Conservation (phyloP, 805 yeast species). For the Lachancea lanzarotensis region DNA sequence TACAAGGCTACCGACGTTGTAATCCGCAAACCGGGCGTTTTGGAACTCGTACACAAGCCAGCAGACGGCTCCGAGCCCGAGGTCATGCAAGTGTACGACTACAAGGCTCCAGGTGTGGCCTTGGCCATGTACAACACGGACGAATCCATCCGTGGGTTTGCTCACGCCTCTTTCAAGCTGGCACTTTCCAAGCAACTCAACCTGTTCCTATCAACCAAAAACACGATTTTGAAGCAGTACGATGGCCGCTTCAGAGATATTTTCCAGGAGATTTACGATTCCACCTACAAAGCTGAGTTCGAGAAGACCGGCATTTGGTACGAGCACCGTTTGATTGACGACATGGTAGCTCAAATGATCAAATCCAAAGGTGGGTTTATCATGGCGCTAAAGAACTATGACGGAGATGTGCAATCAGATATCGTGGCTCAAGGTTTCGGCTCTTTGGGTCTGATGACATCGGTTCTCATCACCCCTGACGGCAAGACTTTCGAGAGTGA, state of each 20-base stretch:
- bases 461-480: slow-evolving; percentile 76
- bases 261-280: slow-evolving; percentile 59
- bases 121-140: slow-evolving; percentile 81
- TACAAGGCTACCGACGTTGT: slow-evolving; percentile 74
- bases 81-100: slow-evolving; percentile 47
- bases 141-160: slow-evolving; percentile 69
- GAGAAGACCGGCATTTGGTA: slow-evolving; percentile 59
- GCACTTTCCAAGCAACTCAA: slow-evolving; percentile 60
- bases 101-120: slow-evolving; percentile 58
- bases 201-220: slow-evolving; percentile 66
- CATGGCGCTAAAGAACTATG: slow-evolving; percentile 77
- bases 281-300: slow-evolving; percentile 49
- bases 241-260: slow-evolving; percentile 81
- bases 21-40: slow-evolving; percentile 53
- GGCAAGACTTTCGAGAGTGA: slow-evolving; percentile 82
- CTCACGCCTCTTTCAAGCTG: slow-evolving; percentile 71
- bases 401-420: slow-evolving; percentile 82
- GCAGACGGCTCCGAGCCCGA: slow-evolving; percentile 45
- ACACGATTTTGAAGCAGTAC: slow-evolving; percentile 74
- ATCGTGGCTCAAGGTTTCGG: slow-evolving; percentile 87
- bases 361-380: slow-evolving; percentile 79
- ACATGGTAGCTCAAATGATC: slow-evolving; percentile 85
- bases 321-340: slow-evolving; percentile 79
- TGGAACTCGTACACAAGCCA: slow-evolving; percentile 63
- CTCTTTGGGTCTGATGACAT: slow-evolving; percentile 77